Base-by-base conservation (phyloP, 1,284 basidiomycete genomes). In the Earliella scabrosa region DNA sequence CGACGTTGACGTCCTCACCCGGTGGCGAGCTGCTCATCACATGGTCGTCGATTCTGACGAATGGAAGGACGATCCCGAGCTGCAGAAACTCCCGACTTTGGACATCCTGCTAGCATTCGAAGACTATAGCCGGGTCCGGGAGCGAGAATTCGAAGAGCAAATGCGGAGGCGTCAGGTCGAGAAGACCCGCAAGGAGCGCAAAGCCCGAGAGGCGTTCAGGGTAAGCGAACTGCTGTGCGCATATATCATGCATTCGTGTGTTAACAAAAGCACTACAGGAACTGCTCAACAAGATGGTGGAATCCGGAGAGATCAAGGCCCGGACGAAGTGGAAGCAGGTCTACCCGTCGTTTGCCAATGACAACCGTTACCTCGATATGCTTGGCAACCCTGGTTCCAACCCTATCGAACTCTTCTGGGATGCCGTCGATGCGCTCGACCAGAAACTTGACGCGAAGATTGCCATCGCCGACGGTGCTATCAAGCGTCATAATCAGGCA, bases 341-440 rank as follows among this genome's bases (percentile, higher is more conserved):
- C 23, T 93, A 93, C 63, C 88, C 91, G 0, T 71, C 79, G 21
- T 86, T 99, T 74, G 79, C 81, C 23, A 77, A 87, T 29, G 93
- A 98, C 66, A 77, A 82, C 41, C 86, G 94, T n/a, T 97, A 98
- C 74, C 77, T 87, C 29, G 80, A 84, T 56, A 84, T 98, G 70
- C 85, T 98, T 6, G 96, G 95, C 1, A 91, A 92, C 67, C 90
- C 93, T 4, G 97, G 97, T 14, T 97, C 93, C 2, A 94, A 91
- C 60, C 95, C 97, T 1, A 80, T 99, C 38, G 97, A 99, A 63
- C 82, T 99, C 10, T 99, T 98, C 75, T 98, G 94, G 93, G 97
- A 99, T 71, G 71, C 83, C 4, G 88, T 98, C 38, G 97, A 99
- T 73, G 82, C 81, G 36, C 80, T 98, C 3, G 93, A 95, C 65